These are phyloP conservation scores for Ogataea haglerorum DNA, from an alignment of 805 yeast genomes.

Conservation along the genomic window DNA sequence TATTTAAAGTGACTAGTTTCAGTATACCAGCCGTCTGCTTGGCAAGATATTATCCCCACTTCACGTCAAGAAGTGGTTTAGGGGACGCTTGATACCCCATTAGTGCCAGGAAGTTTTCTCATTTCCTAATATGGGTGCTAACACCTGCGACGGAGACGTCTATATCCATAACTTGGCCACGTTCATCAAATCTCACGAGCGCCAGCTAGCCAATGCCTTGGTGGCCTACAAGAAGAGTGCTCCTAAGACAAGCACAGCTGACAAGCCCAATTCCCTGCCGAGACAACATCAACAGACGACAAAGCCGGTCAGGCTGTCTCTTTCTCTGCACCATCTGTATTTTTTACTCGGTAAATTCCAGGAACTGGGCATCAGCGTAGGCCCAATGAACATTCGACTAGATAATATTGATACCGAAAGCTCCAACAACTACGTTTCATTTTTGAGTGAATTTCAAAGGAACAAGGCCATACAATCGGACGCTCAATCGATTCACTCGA, in stretches of 20 bases:
- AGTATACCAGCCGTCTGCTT: not conserved
- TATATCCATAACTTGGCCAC: constrained; percentile 52
- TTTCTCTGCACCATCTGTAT: constrained; percentile 63
- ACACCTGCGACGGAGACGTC: constrained; percentile 52
- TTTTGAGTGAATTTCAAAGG: constrained; percentile 51
- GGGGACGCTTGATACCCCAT: constrained; percentile 5
- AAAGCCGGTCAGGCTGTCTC: constrained; percentile 54
- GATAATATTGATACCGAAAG: constrained; percentile 54
- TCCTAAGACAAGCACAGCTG: constrained; percentile 12
- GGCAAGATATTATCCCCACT: constrained; percentile 3
- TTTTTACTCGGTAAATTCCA: constrained; percentile 57
- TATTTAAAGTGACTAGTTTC: constrained; percentile 2
- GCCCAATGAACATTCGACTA: constrained; percentile 58
- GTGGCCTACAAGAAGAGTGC: constrained; percentile 46
- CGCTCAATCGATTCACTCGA: constrained; percentile 51
- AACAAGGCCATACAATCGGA: constrained; percentile 35
- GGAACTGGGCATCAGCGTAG: constrained; percentile 46
- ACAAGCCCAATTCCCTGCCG: constrained; percentile 7
- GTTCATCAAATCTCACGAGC: constrained; percentile 53
- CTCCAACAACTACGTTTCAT: constrained; percentile 51
- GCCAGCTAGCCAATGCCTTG: constrained; percentile 56
- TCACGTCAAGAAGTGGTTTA: constrained; percentile 8
- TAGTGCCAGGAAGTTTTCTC: not conserved
- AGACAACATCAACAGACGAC: constrained; percentile 17
- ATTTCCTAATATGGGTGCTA: constrained; percentile 20